Percentiles rank a stretch among this genome's conserved stretches.
These are phyloP conservation scores for Talaromyces albobiverticillius DNA, from an alignment of 2,329 filamentous ascomycete genomes.

Conservation along the genomic window DNA sequence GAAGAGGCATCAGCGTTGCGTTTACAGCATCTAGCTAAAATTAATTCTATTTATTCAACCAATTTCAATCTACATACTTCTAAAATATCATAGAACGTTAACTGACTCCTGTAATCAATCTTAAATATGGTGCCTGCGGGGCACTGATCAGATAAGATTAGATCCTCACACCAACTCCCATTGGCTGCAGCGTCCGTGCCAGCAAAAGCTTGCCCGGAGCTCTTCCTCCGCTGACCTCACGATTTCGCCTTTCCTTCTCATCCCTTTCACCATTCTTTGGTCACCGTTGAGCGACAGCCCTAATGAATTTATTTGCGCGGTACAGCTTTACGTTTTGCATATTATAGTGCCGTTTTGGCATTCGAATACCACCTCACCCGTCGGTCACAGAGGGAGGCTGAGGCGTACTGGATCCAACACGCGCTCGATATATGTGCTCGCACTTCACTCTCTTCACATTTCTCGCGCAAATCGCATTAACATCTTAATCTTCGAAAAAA, in stretches of 20 bases:
- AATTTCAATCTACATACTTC: too few relatives aligned
- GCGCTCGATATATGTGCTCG: background rate
- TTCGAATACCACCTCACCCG: background rate
- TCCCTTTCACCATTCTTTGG: too few relatives aligned
- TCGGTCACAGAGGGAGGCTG: background rate
- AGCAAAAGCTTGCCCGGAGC: slow-evolving; percentile 10
- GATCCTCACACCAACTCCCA: background rate
- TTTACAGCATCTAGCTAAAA: too few relatives aligned
- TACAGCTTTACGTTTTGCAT: background rate
- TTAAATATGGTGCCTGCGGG: too few relatives aligned
- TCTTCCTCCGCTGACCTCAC: slow-evolving; percentile 10
- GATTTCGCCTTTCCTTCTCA: background rate
- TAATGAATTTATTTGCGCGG: background rate
- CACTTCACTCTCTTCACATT: background rate
- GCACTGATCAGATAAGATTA: slow-evolving; percentile 13
- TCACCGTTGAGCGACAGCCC: background rate
- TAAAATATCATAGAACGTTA: too few relatives aligned
- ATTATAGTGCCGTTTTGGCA: background rate
- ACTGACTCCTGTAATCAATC: too few relatives aligned
- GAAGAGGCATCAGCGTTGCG: too few relatives aligned
- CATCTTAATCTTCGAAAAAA: too few relatives aligned
- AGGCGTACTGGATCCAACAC: background rate
- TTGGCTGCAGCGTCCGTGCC: background rate
- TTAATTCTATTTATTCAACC: too few relatives aligned
- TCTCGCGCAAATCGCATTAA: background rate